Evolutionary conservation across 257 asterid genomes (phyloP).

Genomic region (Knoxia roxburghii): DNA sequence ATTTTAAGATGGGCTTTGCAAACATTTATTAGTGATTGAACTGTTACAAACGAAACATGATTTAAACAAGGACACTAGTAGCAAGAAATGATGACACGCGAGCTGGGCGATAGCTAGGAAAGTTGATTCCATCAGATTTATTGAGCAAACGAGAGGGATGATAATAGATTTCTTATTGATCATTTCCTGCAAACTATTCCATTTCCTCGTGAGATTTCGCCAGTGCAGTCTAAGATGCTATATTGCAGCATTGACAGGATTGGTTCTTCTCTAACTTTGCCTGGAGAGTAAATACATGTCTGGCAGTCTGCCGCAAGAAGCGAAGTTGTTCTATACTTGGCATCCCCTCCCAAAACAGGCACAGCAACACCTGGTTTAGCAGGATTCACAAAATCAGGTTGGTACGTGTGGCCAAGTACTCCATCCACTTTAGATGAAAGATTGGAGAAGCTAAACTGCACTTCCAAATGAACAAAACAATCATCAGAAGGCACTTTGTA

Average conservation of each 20-base stretch:
- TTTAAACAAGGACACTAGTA: too few relatives aligned
- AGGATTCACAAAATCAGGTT: slow-evolving; percentile 44
- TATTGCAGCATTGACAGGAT: slow-evolving; percentile 8
- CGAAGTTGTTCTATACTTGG: slow-evolving; percentile 40
- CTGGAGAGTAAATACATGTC: slow-evolving; percentile 25
- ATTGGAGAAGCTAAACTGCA: slow-evolving; percentile 44
- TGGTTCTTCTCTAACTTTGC: slow-evolving; percentile 10
- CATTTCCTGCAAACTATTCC: slow-evolving; percentile 33
- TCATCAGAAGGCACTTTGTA: slow-evolving; percentile 47
- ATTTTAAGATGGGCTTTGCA: too few relatives aligned
- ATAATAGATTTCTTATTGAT: neutral
- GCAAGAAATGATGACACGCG: too few relatives aligned
- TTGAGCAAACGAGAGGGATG: neutral
- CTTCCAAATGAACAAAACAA: slow-evolving; percentile 56
- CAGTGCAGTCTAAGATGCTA: slow-evolving; percentile 24
- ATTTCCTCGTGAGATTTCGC: slow-evolving; percentile 16
- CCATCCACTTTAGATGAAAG: slow-evolving; percentile 53
- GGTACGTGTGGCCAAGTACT: slow-evolving; percentile 46
- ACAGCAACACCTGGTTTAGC: slow-evolving; percentile 45
- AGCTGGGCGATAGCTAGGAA: too few relatives aligned
- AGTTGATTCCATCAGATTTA: neutral
- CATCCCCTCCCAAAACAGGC: slow-evolving; percentile 63
- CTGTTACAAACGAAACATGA: too few relatives aligned
- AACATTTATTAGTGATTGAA: too few relatives aligned
- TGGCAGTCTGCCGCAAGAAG: slow-evolving; percentile 36